Evolutionary conservation across 495 filamentous ascomycete genomes (phyloP), one percentile per base, ranked within the genome.

Genomic region (Alectoria sarmentosa): DNA sequence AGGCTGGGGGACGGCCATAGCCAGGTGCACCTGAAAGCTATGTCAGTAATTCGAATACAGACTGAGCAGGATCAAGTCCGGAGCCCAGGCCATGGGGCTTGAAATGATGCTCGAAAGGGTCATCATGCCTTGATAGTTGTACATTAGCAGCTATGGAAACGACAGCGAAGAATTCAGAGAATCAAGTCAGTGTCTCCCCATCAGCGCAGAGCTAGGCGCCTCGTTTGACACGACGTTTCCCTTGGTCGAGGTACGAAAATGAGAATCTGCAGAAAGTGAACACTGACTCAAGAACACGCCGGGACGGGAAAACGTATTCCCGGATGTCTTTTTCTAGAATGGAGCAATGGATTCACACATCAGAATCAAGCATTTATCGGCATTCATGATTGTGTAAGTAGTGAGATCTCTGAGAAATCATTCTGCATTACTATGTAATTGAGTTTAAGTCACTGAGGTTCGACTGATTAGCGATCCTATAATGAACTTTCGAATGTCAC

Each of bases 51-150:
- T 42, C 21, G 38, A 28, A 34, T n/a, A 23, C 42, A 8, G 52
- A 55, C 41, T 52, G 38, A 60, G 73, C 23, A 69, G 72, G 30
- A 62, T 62, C 57, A 15, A n/a, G 15, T 21, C 54, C 62, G 14
- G 34, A 52, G 26, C n/a, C 30, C 14, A 15, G 26, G 11, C 14
- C 23, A 28, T 28, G 23, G 13, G 30, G 11, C 26, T 52, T 30
- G 26, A 30, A 30, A 15, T 38, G 2, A 23, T 49, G 37, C 28
- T 41, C 13, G 4, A 39, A 36, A 56, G 26, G 56, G 63, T 61
- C 23, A n/a, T 73, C 82, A 75, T 75, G 91, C 90, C 79, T 82
- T 86, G 87, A 72, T 92, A 93, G 76, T 92, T 90, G 75, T 91
- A 93, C 76, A 91, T 87, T 74, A 34, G 52, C 19, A 21, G 52